These are phyloP conservation scores for Cercospora janseana DNA, from an alignment of 2,329 filamentous ascomycete species.

Conservation along the genomic window DNA sequence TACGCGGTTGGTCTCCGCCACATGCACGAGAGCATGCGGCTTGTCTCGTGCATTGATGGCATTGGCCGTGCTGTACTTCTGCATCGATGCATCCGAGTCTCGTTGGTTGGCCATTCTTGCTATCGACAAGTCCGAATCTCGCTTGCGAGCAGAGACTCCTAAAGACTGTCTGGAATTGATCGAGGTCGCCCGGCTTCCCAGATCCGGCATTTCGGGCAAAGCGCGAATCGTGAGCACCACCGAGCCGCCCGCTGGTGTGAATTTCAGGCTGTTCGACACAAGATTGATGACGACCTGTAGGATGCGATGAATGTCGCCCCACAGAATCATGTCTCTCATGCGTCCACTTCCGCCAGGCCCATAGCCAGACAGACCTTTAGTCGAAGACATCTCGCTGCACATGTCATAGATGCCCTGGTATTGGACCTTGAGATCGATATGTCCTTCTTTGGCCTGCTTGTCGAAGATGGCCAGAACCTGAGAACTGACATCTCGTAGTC, in stretches of 20 bases:
- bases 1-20: conserved; percentile 32
- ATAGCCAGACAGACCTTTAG: conserved; percentile 9
- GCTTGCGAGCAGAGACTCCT: not conserved
- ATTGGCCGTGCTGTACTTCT: conserved; percentile 41
- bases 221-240: conserved; percentile 77
- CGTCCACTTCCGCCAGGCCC: conserved; percentile 57
- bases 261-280: conserved; percentile 88
- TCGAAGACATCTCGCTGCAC: conserved; percentile 26
- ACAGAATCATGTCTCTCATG: conserved; percentile 80
- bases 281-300: conserved; percentile 92
- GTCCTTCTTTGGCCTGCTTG: conserved; percentile 78
- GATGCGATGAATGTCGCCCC: conserved; percentile 90
- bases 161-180: conserved; percentile 25
- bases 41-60: conserved; percentile 46
- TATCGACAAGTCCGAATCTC: conserved; percentile 18
- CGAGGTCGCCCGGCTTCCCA: conserved; percentile 47
- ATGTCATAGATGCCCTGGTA: conserved; percentile 58
- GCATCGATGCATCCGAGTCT: conserved; percentile 10
- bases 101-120: conserved; percentile 7
- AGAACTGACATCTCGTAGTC: conserved; percentile 75
- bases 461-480: conserved; percentile 86
- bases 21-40: conserved; percentile 28
- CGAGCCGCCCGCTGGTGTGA: conserved; percentile 73
- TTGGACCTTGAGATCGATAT: conserved; percentile 69
- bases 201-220: conserved; percentile 56